Evolutionary conservation across 495 filamentous ascomycete genomes (phyloP).

Genomic region (Neurospora pannonica): DNA sequence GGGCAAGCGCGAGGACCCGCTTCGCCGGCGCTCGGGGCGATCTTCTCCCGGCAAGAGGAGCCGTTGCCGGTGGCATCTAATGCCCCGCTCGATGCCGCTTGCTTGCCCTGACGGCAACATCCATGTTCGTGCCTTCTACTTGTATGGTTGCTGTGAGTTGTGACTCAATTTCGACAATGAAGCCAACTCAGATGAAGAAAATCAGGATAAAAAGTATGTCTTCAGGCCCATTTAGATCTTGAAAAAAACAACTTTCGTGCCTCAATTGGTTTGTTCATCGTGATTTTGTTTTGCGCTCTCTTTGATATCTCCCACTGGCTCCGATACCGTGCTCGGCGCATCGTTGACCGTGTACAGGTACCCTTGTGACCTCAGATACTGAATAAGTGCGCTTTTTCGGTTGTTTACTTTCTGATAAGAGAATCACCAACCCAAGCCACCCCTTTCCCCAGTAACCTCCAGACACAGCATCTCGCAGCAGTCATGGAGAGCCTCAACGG

Average conservation of each 20-base stretch:
- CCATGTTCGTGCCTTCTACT: background rate
- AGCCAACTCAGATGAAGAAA: background rate
- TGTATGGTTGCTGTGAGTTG: background rate
- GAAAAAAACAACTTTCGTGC: background rate
- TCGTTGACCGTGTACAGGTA: background rate
- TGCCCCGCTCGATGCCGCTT: background rate
- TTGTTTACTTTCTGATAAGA: background rate
- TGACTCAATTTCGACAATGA: background rate
- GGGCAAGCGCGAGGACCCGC: background rate
- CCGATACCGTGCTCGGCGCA: background rate
- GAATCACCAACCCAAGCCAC: background rate
- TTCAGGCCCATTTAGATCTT: background rate
- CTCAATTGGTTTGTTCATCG: background rate
- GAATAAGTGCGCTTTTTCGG: background rate
- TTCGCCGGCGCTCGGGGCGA: background rate
- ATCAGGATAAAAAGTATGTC: background rate
- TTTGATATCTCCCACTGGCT: background rate
- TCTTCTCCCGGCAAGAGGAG: background rate
- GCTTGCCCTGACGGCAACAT: background rate
- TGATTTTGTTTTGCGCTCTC: background rate
- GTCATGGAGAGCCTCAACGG: conserved; percentile 18
- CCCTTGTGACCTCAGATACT: background rate
- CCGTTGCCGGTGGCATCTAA: background rate
- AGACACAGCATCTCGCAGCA: conserved; percentile 1
- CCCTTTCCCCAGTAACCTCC: background rate